These are phyloP conservation scores for Plenodomus lindquistii DNA, from an alignment of 2,329 filamentous ascomycete species.

Conservation along the genomic window DNA sequence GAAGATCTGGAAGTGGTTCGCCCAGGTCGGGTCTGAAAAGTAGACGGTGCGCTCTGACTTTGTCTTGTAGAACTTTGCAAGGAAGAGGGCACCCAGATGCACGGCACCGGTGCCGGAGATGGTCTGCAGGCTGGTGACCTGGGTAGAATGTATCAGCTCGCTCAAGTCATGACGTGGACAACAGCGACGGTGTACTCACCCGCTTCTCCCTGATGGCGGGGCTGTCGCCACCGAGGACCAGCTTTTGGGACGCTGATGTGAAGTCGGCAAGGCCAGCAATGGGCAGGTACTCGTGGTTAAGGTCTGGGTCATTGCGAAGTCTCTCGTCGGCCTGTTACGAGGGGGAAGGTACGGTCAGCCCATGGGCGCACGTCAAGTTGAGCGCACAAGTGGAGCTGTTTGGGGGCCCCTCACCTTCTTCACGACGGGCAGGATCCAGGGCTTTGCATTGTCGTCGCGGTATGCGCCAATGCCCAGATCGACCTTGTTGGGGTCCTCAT, in stretches of 20 bases:
- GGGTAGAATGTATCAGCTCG: slow-evolving; percentile 30
- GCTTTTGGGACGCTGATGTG: slow-evolving; percentile 86
- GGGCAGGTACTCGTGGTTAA: slow-evolving; percentile 98
- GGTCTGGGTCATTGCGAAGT: slow-evolving; percentile 81
- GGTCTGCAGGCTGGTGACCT: slow-evolving; percentile 80
- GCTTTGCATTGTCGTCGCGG: slow-evolving; percentile 91
- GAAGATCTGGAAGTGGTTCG: slow-evolving; percentile 99
- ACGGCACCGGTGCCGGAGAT: slow-evolving; percentile 97
- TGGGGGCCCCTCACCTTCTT: slow-evolving; percentile 73
- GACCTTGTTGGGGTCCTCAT: slow-evolving; percentile 77
- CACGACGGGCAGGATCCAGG: slow-evolving; percentile 94
- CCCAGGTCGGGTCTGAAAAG: slow-evolving; percentile 95
- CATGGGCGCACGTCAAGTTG: neutral
- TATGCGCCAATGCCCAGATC: slow-evolving; percentile 96
- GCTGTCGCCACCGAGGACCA: slow-evolving; percentile 80
- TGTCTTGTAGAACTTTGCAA: slow-evolving; percentile 80
- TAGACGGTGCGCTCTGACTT: slow-evolving; percentile 75
- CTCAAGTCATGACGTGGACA: slow-evolving; percentile 26
- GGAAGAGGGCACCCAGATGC: slow-evolving; percentile 91
- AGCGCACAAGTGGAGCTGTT: too few species aligned
- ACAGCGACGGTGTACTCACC: slow-evolving; percentile 45
- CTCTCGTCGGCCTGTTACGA: slow-evolving; percentile 78
- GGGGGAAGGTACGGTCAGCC: slow-evolving; percentile 21
- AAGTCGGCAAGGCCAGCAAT: slow-evolving; percentile 87
- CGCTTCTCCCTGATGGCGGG: slow-evolving; percentile 84